Evolutionary conservation across 768 basidiomycete genomes (phyloP).

Genomic region (Tulasnella sp.): DNA sequence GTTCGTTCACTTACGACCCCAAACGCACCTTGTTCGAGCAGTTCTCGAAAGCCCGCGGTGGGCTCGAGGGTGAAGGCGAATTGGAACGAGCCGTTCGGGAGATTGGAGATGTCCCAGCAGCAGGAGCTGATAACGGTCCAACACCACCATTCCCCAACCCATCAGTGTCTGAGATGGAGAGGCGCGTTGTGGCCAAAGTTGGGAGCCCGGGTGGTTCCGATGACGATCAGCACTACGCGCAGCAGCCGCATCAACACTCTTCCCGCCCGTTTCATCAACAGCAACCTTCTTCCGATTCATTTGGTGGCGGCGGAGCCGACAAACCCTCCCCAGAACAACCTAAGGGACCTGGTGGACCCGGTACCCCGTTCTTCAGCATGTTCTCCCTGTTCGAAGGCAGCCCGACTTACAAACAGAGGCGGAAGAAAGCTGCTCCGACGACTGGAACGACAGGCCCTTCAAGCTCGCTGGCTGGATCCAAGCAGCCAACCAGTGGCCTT

Average conservation of each 20-base stretch:
- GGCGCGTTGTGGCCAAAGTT: background rate
- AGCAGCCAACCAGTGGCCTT: slow-evolving; percentile 11
- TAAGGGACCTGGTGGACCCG: slow-evolving; percentile 12
- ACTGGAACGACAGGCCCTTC: slow-evolving; percentile 29
- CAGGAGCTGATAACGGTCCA: background rate
- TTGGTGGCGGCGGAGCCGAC: background rate
- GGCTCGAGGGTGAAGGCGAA: slow-evolving; percentile 30
- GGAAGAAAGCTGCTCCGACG: slow-evolving; percentile 61
- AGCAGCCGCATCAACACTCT: background rate
- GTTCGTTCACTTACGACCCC: slow-evolving; percentile 84
- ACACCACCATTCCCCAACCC: background rate
- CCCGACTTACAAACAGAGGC: slow-evolving; percentile 82
- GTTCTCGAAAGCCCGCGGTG: slow-evolving; percentile 51
- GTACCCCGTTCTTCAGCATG: slow-evolving; percentile 52
- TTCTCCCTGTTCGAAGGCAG: slow-evolving; percentile 79
- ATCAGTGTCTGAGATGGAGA: background rate
- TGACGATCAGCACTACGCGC: background rate
- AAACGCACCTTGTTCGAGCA: slow-evolving; percentile 85
- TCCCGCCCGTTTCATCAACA: background rate
- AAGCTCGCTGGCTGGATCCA: background rate
- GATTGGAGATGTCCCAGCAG: background rate
- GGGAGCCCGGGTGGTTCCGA: background rate
- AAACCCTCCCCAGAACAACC: slow-evolving; percentile 13
- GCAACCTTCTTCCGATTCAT: background rate
- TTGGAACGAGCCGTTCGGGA: slow-evolving; percentile 28